phyloP scores from a whole-genome alignment of 352 stramenopile species.

The Globisporangium uncinulatum region DNA sequence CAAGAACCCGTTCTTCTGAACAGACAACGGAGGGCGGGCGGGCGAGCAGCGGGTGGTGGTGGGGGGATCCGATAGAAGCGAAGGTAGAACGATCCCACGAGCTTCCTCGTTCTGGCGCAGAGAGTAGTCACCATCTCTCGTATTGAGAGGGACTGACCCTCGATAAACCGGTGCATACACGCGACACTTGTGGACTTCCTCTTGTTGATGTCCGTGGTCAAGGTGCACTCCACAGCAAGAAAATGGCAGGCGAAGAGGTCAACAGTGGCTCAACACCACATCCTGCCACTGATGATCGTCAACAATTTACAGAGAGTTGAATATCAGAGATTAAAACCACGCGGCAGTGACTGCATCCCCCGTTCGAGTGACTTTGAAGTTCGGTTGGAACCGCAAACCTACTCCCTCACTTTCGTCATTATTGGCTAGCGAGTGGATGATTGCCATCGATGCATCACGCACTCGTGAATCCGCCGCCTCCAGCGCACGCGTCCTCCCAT shows the following conservation, averaged over 20 bases:
- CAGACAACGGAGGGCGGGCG: background rate
- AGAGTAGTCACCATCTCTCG: background rate
- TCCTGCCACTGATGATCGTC: no score
- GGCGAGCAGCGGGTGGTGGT: background rate
- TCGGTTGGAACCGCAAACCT: no score
- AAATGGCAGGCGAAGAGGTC: no score
- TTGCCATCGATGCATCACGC: background rate
- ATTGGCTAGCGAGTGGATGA: no score
- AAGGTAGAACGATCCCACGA: conserved; percentile 7
- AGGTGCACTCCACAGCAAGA: no score
- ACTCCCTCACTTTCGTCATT: no score
- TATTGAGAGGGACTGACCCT: background rate
- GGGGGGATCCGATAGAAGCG: conserved; percentile 8
- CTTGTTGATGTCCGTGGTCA: no score
- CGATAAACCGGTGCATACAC: conserved; percentile 1
- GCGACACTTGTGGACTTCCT: background rate
- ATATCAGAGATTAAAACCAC: no score
- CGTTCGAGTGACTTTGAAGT: no score
- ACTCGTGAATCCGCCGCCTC: background rate
- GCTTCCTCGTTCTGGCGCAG: background rate
- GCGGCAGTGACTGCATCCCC: no score
- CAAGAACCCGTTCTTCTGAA: conserved; percentile 48
- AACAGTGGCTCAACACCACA: no score
- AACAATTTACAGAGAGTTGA: no score
- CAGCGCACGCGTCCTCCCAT: background rate